Percentiles rank a stretch among this genome's conserved stretches.
These are phyloP conservation scores for Penicillium angulare DNA, from an alignment of 495 filamentous ascomycete genomes.

Conservation along the genomic window DNA sequence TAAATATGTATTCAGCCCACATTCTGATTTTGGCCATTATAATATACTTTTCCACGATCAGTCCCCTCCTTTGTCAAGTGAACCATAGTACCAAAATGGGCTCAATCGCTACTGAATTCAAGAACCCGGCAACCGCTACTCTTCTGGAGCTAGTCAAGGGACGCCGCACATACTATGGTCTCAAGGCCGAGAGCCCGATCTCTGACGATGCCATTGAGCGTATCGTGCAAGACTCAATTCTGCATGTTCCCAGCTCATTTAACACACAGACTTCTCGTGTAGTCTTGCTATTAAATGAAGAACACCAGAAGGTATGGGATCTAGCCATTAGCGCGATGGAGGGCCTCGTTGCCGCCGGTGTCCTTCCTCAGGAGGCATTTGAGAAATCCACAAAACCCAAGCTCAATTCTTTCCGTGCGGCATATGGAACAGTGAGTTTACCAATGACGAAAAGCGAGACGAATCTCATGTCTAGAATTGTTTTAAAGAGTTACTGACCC, in stretches of 20 bases:
- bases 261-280: conserved; percentile 53
- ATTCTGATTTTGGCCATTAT: not conserved
- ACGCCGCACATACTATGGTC: conserved; percentile 45
- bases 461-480: too few species aligned
- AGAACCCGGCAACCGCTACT: conserved; percentile 39
- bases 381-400: conserved; percentile 42
- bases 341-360: conserved; percentile 36
- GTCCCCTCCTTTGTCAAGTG: not conserved
- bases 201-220: conserved; percentile 36
- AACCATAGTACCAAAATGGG: conserved; percentile 23
- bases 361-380: conserved; percentile 38
- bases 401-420: conserved; percentile 41
- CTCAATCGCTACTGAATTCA: conserved; percentile 31
- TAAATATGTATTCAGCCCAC: not conserved
- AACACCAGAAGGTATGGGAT: conserved; percentile 55
- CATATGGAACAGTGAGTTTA: conserved; percentile 48
- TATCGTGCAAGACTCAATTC: conserved; percentile 44
- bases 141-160: conserved; percentile 41
- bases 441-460: too few species aligned
- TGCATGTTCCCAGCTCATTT: conserved; percentile 50
- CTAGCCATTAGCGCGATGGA: conserved; percentile 43
- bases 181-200: conserved; percentile 46
- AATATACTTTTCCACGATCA: not conserved
- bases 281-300: conserved; percentile 47
- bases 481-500: not conserved